Conservation (phyloP, 441 rosid species). For the Brassica hybrid region DNA sequence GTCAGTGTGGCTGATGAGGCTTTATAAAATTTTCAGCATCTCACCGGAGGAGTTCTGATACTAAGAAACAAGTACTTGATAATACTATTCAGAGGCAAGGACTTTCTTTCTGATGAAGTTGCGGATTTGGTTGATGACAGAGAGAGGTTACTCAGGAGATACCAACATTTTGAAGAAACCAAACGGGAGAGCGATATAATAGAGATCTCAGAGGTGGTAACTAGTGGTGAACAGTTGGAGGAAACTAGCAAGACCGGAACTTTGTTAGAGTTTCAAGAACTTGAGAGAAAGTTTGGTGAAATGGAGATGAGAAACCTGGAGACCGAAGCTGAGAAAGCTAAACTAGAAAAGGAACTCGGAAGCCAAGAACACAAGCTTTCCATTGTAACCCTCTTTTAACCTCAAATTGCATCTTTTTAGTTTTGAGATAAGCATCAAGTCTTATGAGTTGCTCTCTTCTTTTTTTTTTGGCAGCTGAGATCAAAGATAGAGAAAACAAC, state of each 20-base stretch:
- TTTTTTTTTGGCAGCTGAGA: constrained; percentile 56
- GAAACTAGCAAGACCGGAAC: constrained; percentile 63
- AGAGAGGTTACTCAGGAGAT: constrained; percentile 63
- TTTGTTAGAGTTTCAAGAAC: constrained; percentile 66
- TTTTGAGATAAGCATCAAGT: neutral
- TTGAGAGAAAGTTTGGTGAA: constrained; percentile 51
- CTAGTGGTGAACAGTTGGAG: constrained; percentile 44
- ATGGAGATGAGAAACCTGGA: constrained; percentile 43
- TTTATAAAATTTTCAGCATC: constrained; percentile 52
- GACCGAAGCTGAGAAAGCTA: constrained; percentile 62
- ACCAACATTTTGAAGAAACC: constrained; percentile 70
- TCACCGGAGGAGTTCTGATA: constrained; percentile 82
- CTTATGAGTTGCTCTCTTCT: neutral
- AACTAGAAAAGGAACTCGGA: constrained; percentile 59
- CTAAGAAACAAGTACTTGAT: constrained; percentile 76
- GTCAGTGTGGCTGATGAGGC: constrained; percentile 11
- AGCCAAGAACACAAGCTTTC: constrained; percentile 67
- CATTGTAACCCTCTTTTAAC: constrained; percentile 48
- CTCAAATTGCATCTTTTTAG: neutral
- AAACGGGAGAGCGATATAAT: constrained; percentile 54
- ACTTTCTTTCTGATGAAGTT: constrained; percentile 68
- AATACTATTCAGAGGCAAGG: constrained; percentile 85
- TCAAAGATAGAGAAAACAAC: constrained; percentile 64
- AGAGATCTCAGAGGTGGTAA: constrained; percentile 46
- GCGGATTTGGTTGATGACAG: constrained; percentile 62